These are phyloP conservation scores for Punctularia strigosozonata DNA, from an alignment of 768 basidiomycete species.

Conservation along the genomic window DNA sequence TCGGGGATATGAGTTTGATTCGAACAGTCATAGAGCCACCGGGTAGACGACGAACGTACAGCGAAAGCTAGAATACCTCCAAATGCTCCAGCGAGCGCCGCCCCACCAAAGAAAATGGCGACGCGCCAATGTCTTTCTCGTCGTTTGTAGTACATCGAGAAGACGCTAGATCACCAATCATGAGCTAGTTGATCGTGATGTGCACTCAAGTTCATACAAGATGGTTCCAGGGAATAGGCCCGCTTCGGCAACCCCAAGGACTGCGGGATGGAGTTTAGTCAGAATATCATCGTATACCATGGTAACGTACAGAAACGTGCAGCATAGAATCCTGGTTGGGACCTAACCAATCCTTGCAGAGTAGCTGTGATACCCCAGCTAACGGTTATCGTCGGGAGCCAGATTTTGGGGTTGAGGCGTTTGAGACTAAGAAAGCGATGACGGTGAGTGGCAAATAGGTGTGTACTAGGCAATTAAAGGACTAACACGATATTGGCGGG, in stretches of 20 bases:
- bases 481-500: conserved; percentile 28
- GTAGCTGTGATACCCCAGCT: conserved; percentile 46
- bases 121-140: conserved; percentile 50
- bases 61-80: conserved; percentile 29
- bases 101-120: conserved; percentile 50
- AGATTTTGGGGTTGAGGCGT: conserved; percentile 44
- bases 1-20: conserved; percentile 40
- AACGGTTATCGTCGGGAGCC: conserved; percentile 50
- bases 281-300: background rate
- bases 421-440: conserved; percentile 29
- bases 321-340: conserved; percentile 40
- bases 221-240: conserved; percentile 18
- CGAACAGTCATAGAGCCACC: background rate
- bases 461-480: background rate
- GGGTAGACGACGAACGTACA: too few relatives aligned
- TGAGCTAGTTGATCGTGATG: conserved; percentile 24
- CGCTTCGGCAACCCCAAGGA: conserved; percentile 48
- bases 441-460: conserved; percentile 1
- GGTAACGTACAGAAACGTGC: conserved; percentile 36
- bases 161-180: too few relatives aligned
- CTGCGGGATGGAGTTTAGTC: conserved; percentile 15
- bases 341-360: conserved; percentile 41
- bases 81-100: conserved; percentile 53
- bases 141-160: conserved; percentile 46
- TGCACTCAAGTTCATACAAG: conserved; percentile 32